A percentile compares a stretch with the other conserved stretches of the same genome.
Conservation (phyloP, 192 early-diverging fungal species). For the Backusella luteola region DNA sequence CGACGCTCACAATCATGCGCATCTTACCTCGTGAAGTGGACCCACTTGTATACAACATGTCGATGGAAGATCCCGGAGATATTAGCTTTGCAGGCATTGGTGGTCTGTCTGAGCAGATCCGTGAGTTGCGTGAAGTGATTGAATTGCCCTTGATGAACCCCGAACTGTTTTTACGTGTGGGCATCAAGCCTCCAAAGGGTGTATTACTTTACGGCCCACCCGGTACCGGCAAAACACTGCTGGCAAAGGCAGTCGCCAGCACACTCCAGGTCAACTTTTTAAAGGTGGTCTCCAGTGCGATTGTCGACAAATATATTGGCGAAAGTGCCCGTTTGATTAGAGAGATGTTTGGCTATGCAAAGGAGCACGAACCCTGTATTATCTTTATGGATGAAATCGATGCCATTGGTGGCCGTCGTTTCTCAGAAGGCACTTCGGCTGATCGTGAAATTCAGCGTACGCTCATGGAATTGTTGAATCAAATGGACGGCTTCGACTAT, state of each 20-base stretch:
- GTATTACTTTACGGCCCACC: slow-evolving; percentile 96
- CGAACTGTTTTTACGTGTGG: slow-evolving; percentile 96
- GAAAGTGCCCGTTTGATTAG: slow-evolving; percentile 95
- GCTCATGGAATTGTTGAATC: slow-evolving; percentile 99
- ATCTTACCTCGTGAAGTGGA: slow-evolving; percentile 97
- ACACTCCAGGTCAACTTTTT: slow-evolving; percentile 98
- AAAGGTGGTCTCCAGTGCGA: slow-evolving; percentile 97
- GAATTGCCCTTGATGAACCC: slow-evolving; percentile 99
- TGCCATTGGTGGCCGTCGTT: slow-evolving; percentile 97
- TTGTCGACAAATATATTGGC: slow-evolving; percentile 99
- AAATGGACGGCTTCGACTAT: slow-evolving; percentile 99
- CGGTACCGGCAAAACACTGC: slow-evolving; percentile 96
- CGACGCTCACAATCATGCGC: slow-evolving; percentile 99
- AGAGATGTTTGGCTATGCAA: slow-evolving; percentile 99
- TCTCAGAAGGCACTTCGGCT: slow-evolving; percentile 97
- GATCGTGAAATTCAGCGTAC: slow-evolving; percentile 99
- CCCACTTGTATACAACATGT: slow-evolving; percentile 99
- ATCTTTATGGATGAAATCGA: slow-evolving; percentile 99
- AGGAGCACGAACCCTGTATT: slow-evolving; percentile 99
- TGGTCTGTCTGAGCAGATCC: slow-evolving; percentile 93
- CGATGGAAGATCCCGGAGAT: slow-evolving; percentile 92
- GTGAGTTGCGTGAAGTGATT: slow-evolving; percentile 98
- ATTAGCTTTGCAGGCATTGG: slow-evolving; percentile 97
- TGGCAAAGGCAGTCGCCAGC: slow-evolving; percentile 96
- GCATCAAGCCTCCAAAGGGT: slow-evolving; percentile 98